phyloP scores from a whole-genome alignment of 129 eudicot species.

The Kitagawia praeruptora region DNA sequence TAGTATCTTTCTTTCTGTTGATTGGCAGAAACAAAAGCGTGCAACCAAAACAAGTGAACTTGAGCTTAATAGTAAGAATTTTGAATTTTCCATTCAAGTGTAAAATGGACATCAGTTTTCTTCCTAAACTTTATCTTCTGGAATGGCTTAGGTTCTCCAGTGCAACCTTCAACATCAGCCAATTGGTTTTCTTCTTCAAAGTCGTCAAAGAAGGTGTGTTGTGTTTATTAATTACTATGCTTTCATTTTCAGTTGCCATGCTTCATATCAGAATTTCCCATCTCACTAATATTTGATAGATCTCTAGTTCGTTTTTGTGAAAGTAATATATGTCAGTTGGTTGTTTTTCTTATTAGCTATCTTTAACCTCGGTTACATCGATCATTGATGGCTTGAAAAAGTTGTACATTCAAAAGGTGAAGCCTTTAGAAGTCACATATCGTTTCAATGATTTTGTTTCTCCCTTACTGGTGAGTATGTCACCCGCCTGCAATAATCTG shows the following conservation, averaged over 20 bases:
- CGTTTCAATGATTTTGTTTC: slow-evolving; percentile 76
- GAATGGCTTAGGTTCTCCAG: slow-evolving; percentile 42
- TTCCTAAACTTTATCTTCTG: slow-evolving; percentile 11
- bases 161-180: slow-evolving; percentile 43
- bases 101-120: neutral
- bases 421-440: slow-evolving; percentile 72
- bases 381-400: slow-evolving; percentile 83
- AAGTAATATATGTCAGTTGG: neutral
- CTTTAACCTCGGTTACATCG: slow-evolving; percentile 65
- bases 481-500: neutral
- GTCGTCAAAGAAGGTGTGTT: slow-evolving; percentile 58
- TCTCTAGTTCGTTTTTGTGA: neutral
- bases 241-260: neutral
- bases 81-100: neutral
- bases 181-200: slow-evolving; percentile 71
- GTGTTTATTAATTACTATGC: neutral
- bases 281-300: neutral
- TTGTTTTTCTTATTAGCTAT: slow-evolving; percentile 32
- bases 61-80: slow-evolving; percentile 52
- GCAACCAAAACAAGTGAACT: slow-evolving; percentile 30
- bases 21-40: slow-evolving; percentile 54
- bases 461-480: slow-evolving; percentile 57
- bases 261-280: neutral
- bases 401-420: slow-evolving; percentile 66
- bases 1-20: slow-evolving; percentile 7